These are phyloP conservation scores for Mucor racemosus DNA, from an alignment of 371 early-diverging fungal species.

Conservation along the genomic window DNA sequence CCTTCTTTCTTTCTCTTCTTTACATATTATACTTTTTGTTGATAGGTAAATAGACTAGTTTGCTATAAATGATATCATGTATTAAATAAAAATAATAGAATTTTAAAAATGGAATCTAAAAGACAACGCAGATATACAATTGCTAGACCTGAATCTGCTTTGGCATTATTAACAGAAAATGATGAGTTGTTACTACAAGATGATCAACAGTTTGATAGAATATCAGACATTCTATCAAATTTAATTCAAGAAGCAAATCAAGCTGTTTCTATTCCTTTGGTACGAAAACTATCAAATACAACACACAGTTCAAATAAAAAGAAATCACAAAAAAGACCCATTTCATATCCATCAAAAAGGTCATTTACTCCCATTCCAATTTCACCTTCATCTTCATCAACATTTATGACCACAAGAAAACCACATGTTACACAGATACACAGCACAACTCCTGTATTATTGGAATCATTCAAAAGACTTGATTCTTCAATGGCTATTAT, in stretches of 20 bases:
- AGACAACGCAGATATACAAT: conserved; percentile 21
- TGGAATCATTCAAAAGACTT: conserved; percentile 33
- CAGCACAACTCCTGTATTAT: conserved; percentile 4
- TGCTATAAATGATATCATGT: not conserved
- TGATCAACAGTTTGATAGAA: conserved; percentile 28
- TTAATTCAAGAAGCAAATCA: conserved; percentile 37
- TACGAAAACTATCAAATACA: conserved; percentile 12
- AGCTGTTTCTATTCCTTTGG: conserved; percentile 28
- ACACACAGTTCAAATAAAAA: not conserved
- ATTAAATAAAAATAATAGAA: conserved; percentile 4
- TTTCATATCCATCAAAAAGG: conserved; percentile 18
- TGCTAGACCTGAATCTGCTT: conserved; percentile 23
- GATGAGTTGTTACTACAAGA: conserved; percentile 16
- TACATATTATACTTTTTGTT: not conserved
- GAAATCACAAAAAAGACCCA: conserved; percentile 1
- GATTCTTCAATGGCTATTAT: conserved; percentile 32
- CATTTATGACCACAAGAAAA: not conserved
- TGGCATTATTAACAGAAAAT: conserved; percentile 13
- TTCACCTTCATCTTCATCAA: not conserved
- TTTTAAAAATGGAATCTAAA: conserved; percentile 2
- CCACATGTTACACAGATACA: not conserved
- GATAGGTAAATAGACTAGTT: conserved; percentile 5
- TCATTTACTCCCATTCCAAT: not conserved
- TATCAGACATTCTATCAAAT: conserved; percentile 34
- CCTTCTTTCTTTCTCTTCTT: not conserved